Conservation (phyloP, 2,329 filamentous ascomycete genomes). For the Sporothrix inflata region DNA sequence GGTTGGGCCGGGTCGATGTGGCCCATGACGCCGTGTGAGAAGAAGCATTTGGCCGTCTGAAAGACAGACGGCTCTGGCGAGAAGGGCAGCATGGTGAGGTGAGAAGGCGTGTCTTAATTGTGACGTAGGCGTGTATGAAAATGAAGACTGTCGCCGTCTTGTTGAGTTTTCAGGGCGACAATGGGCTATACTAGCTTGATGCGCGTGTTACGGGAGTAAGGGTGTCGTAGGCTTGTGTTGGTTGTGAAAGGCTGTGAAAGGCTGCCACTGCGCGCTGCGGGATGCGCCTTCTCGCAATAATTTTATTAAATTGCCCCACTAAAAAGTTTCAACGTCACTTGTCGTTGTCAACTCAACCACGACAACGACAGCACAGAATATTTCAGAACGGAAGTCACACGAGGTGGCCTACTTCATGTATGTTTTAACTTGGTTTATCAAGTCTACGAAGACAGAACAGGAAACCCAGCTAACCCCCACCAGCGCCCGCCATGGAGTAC, state of each 20-base stretch:
- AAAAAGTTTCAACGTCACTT: constrained; percentile 28
- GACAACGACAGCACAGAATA: background rate
- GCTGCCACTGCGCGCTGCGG: background rate
- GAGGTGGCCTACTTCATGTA: background rate
- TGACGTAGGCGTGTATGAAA: too few relatives aligned
- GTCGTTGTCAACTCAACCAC: background rate
- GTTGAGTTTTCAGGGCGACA: background rate
- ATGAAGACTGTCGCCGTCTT: background rate
- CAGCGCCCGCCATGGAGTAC: constrained; percentile 64
- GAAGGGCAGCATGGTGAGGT: constrained; percentile 50
- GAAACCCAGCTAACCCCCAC: background rate
- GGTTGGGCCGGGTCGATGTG: constrained; percentile 73
- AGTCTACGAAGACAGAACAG: background rate
- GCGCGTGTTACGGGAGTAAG: background rate
- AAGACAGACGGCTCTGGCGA: constrained; percentile 50
- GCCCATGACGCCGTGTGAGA: constrained; percentile 68
- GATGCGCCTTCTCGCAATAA: constrained; percentile 15
- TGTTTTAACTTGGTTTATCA: too few relatives aligned
- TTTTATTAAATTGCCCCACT: constrained; percentile 30
- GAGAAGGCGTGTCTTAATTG: background rate
- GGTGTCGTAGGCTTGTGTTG: constrained; percentile 4
- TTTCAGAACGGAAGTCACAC: background rate
- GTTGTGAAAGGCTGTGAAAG: background rate
- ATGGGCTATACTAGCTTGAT: background rate
- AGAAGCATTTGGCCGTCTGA: constrained; percentile 69